These are phyloP conservation scores for Diospyros lotus DNA, from an alignment of 148 eudicot genomes.

Conservation along the genomic window DNA sequence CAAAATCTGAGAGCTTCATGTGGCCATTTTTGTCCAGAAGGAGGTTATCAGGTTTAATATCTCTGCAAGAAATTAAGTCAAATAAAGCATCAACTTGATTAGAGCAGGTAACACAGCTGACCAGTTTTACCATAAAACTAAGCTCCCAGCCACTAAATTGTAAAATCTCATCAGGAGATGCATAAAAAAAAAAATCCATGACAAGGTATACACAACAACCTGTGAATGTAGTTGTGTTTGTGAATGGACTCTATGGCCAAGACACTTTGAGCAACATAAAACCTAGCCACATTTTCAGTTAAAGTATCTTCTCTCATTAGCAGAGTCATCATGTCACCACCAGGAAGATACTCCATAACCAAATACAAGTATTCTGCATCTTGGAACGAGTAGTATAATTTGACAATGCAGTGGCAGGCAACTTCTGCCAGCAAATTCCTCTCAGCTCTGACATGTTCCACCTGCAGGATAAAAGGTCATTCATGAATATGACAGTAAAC, in stretches of 20 bases:
- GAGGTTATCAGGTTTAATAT: constrained; percentile 96
- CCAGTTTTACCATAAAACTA: constrained; percentile 1
- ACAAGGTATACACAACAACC: constrained; percentile 31
- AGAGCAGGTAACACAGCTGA: background rate
- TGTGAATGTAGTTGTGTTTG: constrained; percentile 91
- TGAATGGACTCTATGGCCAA: constrained; percentile 95
- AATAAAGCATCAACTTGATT: constrained; percentile 9
- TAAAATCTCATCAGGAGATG: background rate
- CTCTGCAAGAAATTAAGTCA: constrained; percentile 37
- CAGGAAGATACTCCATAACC: constrained; percentile 94
- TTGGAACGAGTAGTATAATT: constrained; percentile 91
- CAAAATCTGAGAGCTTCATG: constrained; percentile 98
- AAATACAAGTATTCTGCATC: constrained; percentile 86
- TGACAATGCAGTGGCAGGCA: constrained; percentile 91
- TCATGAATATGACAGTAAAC: constrained; percentile 13
- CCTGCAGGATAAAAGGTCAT: constrained; percentile 34
- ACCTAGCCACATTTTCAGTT: constrained; percentile 80
- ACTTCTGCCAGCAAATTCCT: constrained; percentile 95
- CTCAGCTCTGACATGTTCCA: constrained; percentile 96
- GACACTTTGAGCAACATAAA: constrained; percentile 91
- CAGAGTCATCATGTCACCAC: constrained; percentile 96
- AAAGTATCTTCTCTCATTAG: constrained; percentile 91
- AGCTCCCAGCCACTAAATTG: background rate
- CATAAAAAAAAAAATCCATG: background rate
- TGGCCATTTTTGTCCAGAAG: constrained; percentile 91